phyloP scores from a whole-genome alignment of 495 filamentous ascomycete species.

The Talaromyces wortmannii region DNA sequence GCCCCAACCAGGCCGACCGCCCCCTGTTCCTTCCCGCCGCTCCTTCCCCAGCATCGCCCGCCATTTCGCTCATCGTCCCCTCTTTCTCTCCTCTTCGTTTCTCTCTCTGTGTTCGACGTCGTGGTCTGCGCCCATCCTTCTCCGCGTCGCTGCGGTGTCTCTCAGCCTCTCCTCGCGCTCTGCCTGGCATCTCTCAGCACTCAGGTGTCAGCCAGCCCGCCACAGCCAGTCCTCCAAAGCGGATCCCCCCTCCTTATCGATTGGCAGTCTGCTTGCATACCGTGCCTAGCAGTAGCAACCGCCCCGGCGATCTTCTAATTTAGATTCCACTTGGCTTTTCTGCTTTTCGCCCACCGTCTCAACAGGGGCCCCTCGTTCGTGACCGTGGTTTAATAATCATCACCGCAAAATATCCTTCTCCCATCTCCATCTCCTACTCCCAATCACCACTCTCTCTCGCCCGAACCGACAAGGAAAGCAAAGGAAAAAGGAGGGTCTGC shows the following conservation, averaged over 20 bases:
- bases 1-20: too few species aligned
- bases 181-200: not conserved
- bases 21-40: too few species aligned
- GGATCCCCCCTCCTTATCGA: not conserved
- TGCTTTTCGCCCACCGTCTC: not conserved
- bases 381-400: not conserved
- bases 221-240: not conserved
- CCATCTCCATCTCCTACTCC: not conserved
- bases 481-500: too few species aligned
- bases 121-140: too few species aligned
- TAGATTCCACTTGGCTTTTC: conserved; percentile 2
- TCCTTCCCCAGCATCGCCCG: too few species aligned
- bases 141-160: too few species aligned
- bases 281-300: conserved; percentile 2
- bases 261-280: not conserved
- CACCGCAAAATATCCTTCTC: not conserved
- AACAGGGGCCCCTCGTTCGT: not conserved
- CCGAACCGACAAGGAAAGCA: too few species aligned
- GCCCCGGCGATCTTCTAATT: conserved; percentile 5
- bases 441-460: too few species aligned
- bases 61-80: too few species aligned
- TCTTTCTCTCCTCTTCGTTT: too few species aligned
- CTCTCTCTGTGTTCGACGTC: too few species aligned
- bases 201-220: not conserved
- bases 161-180: not conserved